Percentiles rank a stretch among this genome's conserved stretches.
These are phyloP conservation scores for Vachellia collinsii DNA, from an alignment of 306 rosid species.

Conservation along the genomic window DNA sequence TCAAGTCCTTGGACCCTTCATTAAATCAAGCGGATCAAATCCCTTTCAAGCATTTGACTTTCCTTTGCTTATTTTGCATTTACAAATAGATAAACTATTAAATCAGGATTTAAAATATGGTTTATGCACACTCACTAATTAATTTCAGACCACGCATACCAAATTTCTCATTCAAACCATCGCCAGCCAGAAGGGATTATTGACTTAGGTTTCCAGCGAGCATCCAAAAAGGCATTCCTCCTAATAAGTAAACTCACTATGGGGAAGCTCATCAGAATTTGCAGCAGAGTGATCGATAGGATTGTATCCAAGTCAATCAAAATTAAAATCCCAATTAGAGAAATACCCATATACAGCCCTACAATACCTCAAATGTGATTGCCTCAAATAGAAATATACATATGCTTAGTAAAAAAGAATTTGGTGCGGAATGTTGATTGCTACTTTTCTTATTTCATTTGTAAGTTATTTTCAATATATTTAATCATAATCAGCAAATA, in stretches of 20 bases:
- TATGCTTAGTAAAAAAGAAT: no score
- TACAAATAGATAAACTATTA: not conserved
- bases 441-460: not conserved
- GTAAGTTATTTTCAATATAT: no score
- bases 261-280: slow-evolving; percentile 22
- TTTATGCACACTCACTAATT: not conserved
- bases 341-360: no score
- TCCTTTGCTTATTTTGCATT: slow-evolving; percentile 13
- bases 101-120: not conserved
- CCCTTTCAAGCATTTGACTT: not conserved
- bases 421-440: not conserved
- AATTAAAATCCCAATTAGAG: no score
- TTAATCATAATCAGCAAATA: no score
- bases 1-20: not conserved
- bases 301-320: no score
- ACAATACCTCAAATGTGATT: no score
- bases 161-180: slow-evolving; percentile 2
- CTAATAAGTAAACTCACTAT: not conserved
- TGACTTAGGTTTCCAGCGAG: slow-evolving; percentile 18
- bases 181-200: not conserved
- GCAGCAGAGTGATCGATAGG: no score
- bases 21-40: slow-evolving; percentile 36
- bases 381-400: no score
- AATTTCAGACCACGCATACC: not conserved
- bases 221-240: not conserved